Conservation (phyloP, 768 basidiomycete species). For the Hericium coralloides region DNA sequence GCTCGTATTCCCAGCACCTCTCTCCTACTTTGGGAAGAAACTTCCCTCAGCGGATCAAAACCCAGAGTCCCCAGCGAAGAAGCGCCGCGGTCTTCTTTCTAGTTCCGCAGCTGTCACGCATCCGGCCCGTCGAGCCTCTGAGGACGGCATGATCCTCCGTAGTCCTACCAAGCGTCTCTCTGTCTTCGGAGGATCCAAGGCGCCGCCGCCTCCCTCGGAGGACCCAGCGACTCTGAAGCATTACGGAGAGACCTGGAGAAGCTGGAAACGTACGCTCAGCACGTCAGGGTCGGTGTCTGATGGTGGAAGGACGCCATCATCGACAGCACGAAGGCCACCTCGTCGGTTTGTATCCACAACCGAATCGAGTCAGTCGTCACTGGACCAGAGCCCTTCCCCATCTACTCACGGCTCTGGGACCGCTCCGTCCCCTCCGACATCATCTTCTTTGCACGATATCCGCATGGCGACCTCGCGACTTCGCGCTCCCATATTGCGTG, state of each 20-base stretch:
- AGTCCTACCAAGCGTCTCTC: slow-evolving; percentile 18
- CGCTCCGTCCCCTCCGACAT: slow-evolving; percentile 17
- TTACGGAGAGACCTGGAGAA: slow-evolving; percentile 44
- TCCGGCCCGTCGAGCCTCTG: neutral
- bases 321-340: neutral
- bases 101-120: neutral
- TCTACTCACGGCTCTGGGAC: neutral
- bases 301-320: neutral
- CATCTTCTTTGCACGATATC: slow-evolving; percentile 49
- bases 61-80: neutral
- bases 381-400: slow-evolving; percentile 19
- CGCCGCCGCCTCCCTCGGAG: slow-evolving; percentile 35
- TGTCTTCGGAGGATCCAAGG: slow-evolving; percentile 28
- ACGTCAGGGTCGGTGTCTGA: slow-evolving; percentile 2
- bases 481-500: slow-evolving; percentile 65
- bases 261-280: slow-evolving; percentile 12
- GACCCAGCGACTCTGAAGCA: slow-evolving; percentile 37
- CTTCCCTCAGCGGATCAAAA: neutral
- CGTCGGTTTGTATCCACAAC: neutral
- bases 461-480: slow-evolving; percentile 45
- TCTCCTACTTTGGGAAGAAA: slow-evolving; percentile 34
- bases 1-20: slow-evolving; percentile 67
- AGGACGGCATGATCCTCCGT: slow-evolving; percentile 5
- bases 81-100: neutral
- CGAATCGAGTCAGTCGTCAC: slow-evolving; percentile 8